phyloP scores from a whole-genome alignment of 2,329 filamentous ascomycete genomes.

The Exophiala oligosperma region DNA sequence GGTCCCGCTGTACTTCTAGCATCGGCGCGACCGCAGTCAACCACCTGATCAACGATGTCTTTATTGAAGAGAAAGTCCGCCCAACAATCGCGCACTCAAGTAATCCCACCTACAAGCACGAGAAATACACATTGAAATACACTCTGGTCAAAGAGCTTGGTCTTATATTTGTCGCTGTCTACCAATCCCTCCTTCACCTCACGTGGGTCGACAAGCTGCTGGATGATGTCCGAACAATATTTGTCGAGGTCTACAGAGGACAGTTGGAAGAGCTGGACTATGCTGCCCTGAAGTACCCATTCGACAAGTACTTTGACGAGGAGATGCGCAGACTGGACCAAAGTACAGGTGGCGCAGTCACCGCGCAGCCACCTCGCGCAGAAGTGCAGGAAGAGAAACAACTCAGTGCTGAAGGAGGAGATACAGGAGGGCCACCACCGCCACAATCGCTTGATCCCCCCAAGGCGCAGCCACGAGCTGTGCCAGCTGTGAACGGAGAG shows the following conservation, averaged over 20 bases:
- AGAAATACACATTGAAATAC: conserved; percentile 95
- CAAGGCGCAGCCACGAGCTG: conserved; percentile 50
- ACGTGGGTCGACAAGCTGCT: conserved; percentile 97
- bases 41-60: conserved; percentile 91
- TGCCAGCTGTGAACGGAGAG: conserved; percentile 39
- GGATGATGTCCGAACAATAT: conserved; percentile 90
- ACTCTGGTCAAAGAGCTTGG: conserved; percentile 88
- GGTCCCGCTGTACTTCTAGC: conserved; percentile 83
- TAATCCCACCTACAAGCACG: conserved; percentile 79
- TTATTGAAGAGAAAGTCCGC: conserved; percentile 87
- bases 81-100: conserved; percentile 58
- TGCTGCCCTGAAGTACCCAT: conserved; percentile 77
- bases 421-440: conserved; percentile 51
- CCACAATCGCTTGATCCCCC: conserved; percentile 54
- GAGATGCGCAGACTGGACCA: conserved; percentile 77
- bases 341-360: conserved; percentile 39
- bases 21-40: conserved; percentile 85
- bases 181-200: conserved; percentile 90
- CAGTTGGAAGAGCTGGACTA: conserved; percentile 80
- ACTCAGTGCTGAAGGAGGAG: conserved; percentile 50
- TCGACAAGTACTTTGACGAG: conserved; percentile 93
- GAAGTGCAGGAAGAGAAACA: conserved; percentile 46
- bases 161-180: conserved; percentile 95
- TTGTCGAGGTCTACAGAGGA: conserved; percentile 84
- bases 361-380: conserved; percentile 47